Percentiles rank a stretch among this genome's conserved stretches.
phyloP scores from a whole-genome alignment of 2,329 filamentous ascomycete species.

The Paraphaeosphaeria sporulosa region DNA sequence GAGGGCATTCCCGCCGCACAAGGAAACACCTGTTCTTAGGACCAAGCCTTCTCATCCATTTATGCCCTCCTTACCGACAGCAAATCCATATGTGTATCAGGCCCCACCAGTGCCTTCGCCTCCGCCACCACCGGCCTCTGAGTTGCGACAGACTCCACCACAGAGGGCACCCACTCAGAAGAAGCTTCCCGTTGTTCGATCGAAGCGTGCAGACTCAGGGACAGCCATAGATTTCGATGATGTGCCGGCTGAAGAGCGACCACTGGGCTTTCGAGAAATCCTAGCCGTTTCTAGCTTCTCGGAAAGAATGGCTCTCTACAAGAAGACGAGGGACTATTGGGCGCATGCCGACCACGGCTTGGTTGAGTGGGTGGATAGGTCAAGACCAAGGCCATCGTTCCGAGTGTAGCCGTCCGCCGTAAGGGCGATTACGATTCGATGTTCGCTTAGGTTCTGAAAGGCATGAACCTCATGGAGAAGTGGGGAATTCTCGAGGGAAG shows the following conservation, averaged over 20 bases:
- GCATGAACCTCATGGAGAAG: no score
- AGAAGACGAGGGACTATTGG: conserved; percentile 46
- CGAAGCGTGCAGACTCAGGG: conserved; percentile 41
- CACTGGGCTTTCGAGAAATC: conserved; percentile 43
- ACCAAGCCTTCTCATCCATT: conserved; percentile 4
- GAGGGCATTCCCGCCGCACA: background rate
- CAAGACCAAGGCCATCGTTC: conserved; percentile 8
- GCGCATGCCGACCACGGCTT: conserved; percentile 45
- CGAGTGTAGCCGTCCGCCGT: background rate
- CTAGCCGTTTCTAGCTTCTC: conserved; percentile 31
- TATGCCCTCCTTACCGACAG: background rate
- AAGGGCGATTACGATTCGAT: no score
- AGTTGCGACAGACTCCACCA: conserved; percentile 3
- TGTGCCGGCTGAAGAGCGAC: conserved; percentile 29
- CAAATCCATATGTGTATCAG: conserved; percentile 4
- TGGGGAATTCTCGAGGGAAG: no score
- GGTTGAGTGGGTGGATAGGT: conserved; percentile 35
- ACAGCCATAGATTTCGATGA: conserved; percentile 39
- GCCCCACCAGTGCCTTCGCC: conserved; percentile 8
- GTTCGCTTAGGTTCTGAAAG: no score
- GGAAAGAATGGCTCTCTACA: conserved; percentile 42
- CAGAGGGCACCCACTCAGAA: background rate
- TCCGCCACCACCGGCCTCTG: conserved; percentile 1
- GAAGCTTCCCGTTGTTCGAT: conserved; percentile 15
- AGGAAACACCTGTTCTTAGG: background rate